Percentiles rank a stretch among this genome's conserved stretches.
Conservation (phyloP, 768 basidiomycete genomes). For the Leccinum longicurvipes region DNA sequence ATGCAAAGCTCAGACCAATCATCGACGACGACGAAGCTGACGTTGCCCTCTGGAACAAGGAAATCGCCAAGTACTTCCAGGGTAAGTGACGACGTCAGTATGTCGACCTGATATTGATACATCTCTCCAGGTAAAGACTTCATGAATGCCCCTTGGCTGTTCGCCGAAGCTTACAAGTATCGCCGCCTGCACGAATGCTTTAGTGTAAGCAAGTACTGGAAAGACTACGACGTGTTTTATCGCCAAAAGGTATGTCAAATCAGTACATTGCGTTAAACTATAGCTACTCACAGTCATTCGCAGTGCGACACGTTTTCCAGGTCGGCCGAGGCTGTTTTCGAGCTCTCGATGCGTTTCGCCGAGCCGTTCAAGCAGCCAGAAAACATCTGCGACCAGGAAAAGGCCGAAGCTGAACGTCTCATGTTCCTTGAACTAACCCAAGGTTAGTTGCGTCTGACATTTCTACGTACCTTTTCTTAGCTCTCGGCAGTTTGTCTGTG, state of each 20-base stretch:
- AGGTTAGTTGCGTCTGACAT: slow-evolving; percentile 41
- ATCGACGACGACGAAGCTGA: slow-evolving; percentile 90
- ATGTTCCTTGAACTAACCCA: slow-evolving; percentile 94
- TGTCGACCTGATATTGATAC: neutral
- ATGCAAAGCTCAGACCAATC: slow-evolving; percentile 82
- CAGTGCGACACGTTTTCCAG: slow-evolving; percentile 95
- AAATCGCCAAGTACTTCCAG: slow-evolving; percentile 92
- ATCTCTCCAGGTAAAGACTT: slow-evolving; percentile 67
- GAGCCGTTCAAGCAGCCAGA: slow-evolving; percentile 71
- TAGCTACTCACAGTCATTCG: slow-evolving; percentile 5
- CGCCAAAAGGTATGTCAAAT: slow-evolving; percentile 68
- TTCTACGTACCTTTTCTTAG: neutral
- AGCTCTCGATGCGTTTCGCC: slow-evolving; percentile 87
- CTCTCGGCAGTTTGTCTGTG: slow-evolving; percentile 76
- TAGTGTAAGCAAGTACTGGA: slow-evolving; percentile 87
- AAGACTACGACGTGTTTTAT: slow-evolving; percentile 92
- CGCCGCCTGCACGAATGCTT: slow-evolving; percentile 92
- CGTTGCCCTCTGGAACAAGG: slow-evolving; percentile 95
- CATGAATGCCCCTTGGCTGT: slow-evolving; percentile 96
- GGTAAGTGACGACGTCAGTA: slow-evolving; percentile 40
- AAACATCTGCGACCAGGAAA: slow-evolving; percentile 49
- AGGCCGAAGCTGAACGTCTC: slow-evolving; percentile 66
- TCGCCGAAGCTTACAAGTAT: slow-evolving; percentile 94
- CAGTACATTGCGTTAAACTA: neutral
- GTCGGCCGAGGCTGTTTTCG: slow-evolving; percentile 88